Conservation (phyloP, 257 asterid species). For the Penstemon newberryi region DNA sequence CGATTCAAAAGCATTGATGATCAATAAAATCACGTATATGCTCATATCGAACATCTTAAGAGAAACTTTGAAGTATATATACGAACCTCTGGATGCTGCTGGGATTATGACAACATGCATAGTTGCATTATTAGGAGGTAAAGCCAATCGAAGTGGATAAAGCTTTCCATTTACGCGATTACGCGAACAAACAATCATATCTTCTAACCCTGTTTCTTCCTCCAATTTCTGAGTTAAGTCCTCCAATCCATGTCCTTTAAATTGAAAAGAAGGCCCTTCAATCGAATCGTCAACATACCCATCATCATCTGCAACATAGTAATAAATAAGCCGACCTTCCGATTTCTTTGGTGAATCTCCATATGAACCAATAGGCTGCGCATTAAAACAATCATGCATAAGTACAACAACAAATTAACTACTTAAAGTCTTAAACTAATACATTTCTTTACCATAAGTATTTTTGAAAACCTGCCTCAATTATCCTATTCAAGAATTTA, state of each 20-base stretch:
- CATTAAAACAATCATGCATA: conserved; percentile 18
- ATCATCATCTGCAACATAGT: conserved; percentile 58
- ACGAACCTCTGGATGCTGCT: conserved; percentile 69
- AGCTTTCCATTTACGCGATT: conserved; percentile 68
- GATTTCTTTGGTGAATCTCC: conserved; percentile 40
- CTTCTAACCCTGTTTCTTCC: conserved; percentile 68
- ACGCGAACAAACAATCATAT: conserved; percentile 60
- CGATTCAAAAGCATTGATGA: not conserved
- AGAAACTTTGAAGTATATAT: not conserved
- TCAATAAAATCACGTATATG: not conserved
- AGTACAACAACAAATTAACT: not conserved
- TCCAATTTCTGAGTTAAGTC: conserved; percentile 64
- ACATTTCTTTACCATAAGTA: not conserved
- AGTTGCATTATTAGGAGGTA: conserved; percentile 91
- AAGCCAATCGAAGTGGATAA: conserved; percentile 76
- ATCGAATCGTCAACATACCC: conserved; percentile 48
- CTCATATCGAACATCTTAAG: not conserved
- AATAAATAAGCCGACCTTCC: conserved; percentile 70
- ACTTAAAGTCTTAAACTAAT: not conserved
- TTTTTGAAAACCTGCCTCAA: too few species aligned
- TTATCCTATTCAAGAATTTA: too few species aligned
- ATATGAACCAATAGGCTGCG: conserved; percentile 38
- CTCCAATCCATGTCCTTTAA: conserved; percentile 72
- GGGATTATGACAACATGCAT: conserved; percentile 84
- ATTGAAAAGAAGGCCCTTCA: conserved; percentile 53